Base-by-base conservation (phyloP, 1,284 basidiomycete genomes). In the Sanguinoderma infundibulare region DNA sequence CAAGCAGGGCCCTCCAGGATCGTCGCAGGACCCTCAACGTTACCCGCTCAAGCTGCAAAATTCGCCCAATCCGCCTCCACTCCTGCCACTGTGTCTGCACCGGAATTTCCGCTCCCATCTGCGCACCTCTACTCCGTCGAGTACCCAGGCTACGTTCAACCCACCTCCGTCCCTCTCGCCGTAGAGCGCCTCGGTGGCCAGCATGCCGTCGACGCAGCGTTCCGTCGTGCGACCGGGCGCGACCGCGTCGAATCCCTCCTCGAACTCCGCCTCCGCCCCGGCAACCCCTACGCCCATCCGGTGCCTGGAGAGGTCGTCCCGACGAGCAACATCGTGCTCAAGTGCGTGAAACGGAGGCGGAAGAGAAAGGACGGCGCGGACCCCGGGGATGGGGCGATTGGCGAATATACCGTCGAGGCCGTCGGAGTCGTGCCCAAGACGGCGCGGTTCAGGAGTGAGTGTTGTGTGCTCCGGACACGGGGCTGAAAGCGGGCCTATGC, bases 401-500 rank as follows among this genome's bases (percentile, higher is more conserved):
- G 93, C 5, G 87, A 96, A 67, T 98, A 94, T 74, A 91, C 84
- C 1, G 83, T 90, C 5, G 87, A 94, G 65, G 83, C 91, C 0
- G 74, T 94, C 0, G 97, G 96, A 0, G 77, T 90, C 15, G 83
- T 93, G 22, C 81, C 87, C 1, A 94, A 92, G 76, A 95, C 95
- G 0, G 90, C 91, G 39, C 84, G 97, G 44, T 98, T 98, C 78
- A 85, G 96, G 76, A 90, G 95, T 96, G 69, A 76, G 90, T 77
- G 49, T 32, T n/a, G 14, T 12, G 59, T 24, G 34, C 15, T n/a
- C n/a, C n/a, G n/a, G n/a, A 20, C 42, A 15, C 24, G 28, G 15
- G 24, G 30, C 5, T 2, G n/a, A n/a, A 40, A 51, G 51, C 10
- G 3, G 28, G 49, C 36, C 52, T 40, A 46, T 39, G 34, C 35